A percentile compares a stretch with the other conserved stretches of the same genome.
These are phyloP conservation scores for Gynostemma pentaphyllum DNA, from an alignment of 306 rosid species.

Conservation along the genomic window DNA sequence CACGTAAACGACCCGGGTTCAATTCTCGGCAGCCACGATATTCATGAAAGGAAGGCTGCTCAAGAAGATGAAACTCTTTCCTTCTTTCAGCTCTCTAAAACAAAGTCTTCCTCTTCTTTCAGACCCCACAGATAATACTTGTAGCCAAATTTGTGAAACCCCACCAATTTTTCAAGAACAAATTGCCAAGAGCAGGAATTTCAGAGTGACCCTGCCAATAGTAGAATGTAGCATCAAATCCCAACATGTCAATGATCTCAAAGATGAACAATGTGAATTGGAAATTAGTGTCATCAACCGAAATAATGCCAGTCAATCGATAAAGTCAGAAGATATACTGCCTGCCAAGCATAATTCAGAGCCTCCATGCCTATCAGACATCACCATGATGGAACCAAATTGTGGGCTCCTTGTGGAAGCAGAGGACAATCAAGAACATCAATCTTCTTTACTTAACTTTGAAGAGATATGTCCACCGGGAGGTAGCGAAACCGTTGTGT, in stretches of 20 bases:
- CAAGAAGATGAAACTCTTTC: conserved; percentile 50
- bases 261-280: conserved; percentile 26
- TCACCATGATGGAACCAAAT: not conserved
- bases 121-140: conserved; percentile 30
- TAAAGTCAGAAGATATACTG: conserved; percentile 16
- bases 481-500: conserved; percentile 42
- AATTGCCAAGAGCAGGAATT: conserved; percentile 18
- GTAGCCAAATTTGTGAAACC: conserved; percentile 25
- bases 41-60: conserved; percentile 45
- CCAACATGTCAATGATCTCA: conserved; percentile 27
- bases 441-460: conserved; percentile 42
- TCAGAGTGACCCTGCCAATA: conserved; percentile 15
- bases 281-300: conserved; percentile 17
- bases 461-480: conserved; percentile 76
- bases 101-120: conserved; percentile 45
- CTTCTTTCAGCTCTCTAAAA: conserved; percentile 36
- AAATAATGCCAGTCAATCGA: conserved; percentile 18
- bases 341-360: conserved; percentile 5
- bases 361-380: conserved; percentile 9
- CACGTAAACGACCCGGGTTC: too few relatives aligned
- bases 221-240: conserved; percentile 14
- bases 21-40: too few relatives aligned
- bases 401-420: conserved; percentile 3
- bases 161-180: conserved; percentile 25
- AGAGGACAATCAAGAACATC: conserved; percentile 17